Evolutionary conservation across 1,284 basidiomycete genomes (phyloP).

Genomic region (Ustilago cynodontis): DNA sequence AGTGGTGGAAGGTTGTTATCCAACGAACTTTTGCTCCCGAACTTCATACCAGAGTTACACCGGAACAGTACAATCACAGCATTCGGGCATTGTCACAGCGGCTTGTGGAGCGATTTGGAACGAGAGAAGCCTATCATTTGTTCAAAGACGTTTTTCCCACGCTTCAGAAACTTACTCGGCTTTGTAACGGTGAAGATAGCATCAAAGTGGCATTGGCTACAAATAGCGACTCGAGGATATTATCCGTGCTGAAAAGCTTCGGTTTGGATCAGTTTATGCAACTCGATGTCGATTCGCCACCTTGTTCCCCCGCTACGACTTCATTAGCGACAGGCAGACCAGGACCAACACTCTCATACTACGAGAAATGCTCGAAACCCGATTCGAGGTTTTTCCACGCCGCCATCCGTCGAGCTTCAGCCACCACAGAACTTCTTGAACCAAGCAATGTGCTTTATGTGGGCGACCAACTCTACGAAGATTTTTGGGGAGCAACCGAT

Average conservation of each 20-base stretch:
- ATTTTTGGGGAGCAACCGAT: conserved; percentile 51
- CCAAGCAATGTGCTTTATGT: conserved; percentile 48
- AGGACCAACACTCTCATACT: conserved; percentile 49
- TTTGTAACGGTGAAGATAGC: neutral
- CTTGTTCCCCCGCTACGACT: neutral
- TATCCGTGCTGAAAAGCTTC: conserved; percentile 42
- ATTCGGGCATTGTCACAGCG: conserved; percentile 19
- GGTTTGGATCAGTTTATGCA: conserved; percentile 36
- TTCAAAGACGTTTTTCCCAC: conserved; percentile 50
- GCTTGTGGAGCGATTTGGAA: conserved; percentile 48
- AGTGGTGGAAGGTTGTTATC: conserved; percentile 57
- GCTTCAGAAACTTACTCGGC: conserved; percentile 10
- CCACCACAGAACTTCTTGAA: neutral
- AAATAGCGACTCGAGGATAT: conserved; percentile 54
- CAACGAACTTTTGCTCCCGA: conserved; percentile 39
- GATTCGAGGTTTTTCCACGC: conserved; percentile 45
- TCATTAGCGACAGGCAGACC: neutral
- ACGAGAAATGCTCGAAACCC: conserved; percentile 49
- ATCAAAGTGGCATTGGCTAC: conserved; percentile 43
- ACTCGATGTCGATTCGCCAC: conserved; percentile 17
- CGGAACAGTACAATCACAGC: conserved; percentile 9
- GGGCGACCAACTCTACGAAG: conserved; percentile 57
- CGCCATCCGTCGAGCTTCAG: conserved; percentile 28
- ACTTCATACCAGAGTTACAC: conserved; percentile 10
- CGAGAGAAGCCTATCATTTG: conserved; percentile 40